Evolutionary conservation across 2,329 filamentous ascomycete species (phyloP).

Genomic region (Fonsecaea nubica): DNA sequence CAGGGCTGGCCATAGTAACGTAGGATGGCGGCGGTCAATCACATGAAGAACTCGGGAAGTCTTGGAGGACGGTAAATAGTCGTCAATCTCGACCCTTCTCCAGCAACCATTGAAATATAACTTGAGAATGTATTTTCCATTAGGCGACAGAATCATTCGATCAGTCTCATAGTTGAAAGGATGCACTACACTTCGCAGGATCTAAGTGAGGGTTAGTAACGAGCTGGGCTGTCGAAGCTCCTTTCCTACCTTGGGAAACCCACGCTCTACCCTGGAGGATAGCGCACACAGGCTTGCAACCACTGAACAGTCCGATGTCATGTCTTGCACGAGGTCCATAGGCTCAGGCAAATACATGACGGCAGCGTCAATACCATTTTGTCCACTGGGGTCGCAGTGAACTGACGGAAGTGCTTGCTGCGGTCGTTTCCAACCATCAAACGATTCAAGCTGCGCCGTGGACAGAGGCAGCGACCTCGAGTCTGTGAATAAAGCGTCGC

Average conservation of each 20-base stretch:
- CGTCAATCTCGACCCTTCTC: conserved; percentile 85
- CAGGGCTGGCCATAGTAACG: conserved; percentile 87
- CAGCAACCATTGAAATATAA: conserved; percentile 96
- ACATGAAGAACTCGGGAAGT: conserved; percentile 82
- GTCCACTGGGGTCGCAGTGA: conserved; percentile 44
- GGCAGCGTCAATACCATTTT: conserved; percentile 43
- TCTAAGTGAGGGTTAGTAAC: conserved; percentile 51
- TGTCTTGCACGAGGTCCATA: conserved; percentile 90
- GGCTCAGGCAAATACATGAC: conserved; percentile 62
- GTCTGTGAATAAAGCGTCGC: conserved; percentile 69
- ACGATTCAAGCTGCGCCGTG: conserved; percentile 72
- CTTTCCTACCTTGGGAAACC: conserved; percentile 67
- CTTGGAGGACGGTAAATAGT: conserved; percentile 79
- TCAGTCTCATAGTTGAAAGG: conserved; percentile 70
- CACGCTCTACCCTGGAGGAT: conserved; percentile 71
- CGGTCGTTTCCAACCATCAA: conserved; percentile 83
- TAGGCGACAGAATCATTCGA: conserved; percentile 70
- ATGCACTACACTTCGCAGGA: conserved; percentile 74
- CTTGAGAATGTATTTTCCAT: conserved; percentile 89
- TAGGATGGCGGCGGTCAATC: conserved; percentile 80
- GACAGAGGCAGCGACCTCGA: conserved; percentile 74
- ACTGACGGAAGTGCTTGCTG: conserved; percentile 64
- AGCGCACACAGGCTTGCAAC: conserved; percentile 92
- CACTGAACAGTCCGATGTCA: conserved; percentile 95
- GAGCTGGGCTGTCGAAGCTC: conserved; percentile 15